Evolutionary conservation across 2,329 filamentous ascomycete genomes (phyloP).

Genomic region (Fusarium sp.): DNA sequence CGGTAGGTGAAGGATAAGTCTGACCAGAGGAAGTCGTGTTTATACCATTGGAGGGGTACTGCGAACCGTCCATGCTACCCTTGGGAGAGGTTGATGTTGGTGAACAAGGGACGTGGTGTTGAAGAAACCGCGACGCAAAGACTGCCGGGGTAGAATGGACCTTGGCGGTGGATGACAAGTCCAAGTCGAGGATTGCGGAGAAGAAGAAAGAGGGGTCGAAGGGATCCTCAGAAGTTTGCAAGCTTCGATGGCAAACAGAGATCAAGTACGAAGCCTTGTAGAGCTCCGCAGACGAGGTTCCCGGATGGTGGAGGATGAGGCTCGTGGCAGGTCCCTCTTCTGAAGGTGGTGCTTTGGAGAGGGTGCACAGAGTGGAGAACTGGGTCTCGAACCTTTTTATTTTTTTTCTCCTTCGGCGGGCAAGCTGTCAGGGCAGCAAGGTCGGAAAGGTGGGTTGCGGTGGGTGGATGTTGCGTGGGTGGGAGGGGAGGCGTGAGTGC

Average conservation of each 20-base stretch:
- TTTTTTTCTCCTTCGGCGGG: conserved; percentile 46
- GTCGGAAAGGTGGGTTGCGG: conserved; percentile 46
- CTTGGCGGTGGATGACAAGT: conserved; percentile 40
- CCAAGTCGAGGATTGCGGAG: conserved; percentile 44
- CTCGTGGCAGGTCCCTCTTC: conserved; percentile 54
- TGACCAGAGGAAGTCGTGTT: conserved; percentile 63
- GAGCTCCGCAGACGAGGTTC: conserved; percentile 49
- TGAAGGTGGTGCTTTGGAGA: conserved; percentile 59
- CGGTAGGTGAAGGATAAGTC: conserved; percentile 64
- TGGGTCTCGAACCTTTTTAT: conserved; percentile 59
- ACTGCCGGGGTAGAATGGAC: conserved; percentile 35
- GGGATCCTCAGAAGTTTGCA: conserved; percentile 22
- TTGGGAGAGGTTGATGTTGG: conserved; percentile 50
- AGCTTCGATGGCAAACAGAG: conserved; percentile 40
- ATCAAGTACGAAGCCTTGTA: conserved; percentile 42
- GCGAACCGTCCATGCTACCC: conserved; percentile 66
- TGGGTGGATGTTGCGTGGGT: conserved; percentile 35
- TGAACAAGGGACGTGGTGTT: conserved; percentile 38
- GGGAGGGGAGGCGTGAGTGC: conserved; percentile 38
- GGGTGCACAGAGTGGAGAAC: conserved; percentile 60
- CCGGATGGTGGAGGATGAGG: conserved; percentile 55
- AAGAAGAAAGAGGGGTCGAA: conserved; percentile 27
- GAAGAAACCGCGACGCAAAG: conserved; percentile 41
- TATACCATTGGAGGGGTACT: conserved; percentile 68
- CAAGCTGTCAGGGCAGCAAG: conserved; percentile 45